These are phyloP conservation scores for Yamadazyma mexicana DNA, from an alignment of 1,139 yeast genomes.

Conservation along the genomic window DNA sequence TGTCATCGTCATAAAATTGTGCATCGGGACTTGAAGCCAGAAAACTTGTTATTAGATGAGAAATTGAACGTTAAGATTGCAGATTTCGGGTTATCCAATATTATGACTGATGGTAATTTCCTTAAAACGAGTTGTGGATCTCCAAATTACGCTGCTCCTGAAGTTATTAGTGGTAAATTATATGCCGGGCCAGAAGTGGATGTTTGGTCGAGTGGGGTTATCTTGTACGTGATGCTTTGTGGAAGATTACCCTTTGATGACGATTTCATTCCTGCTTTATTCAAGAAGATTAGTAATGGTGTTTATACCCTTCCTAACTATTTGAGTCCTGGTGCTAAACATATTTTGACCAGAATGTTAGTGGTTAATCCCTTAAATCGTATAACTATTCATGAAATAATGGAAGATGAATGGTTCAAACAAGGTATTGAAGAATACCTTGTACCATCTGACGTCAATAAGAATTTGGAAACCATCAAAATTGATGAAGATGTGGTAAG, in stretches of 20 bases:
- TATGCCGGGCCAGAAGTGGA: conserved; percentile 99
- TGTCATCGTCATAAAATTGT: conserved; percentile 98
- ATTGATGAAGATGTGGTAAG: conserved; percentile 79
- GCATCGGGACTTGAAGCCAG: conserved; percentile 94
- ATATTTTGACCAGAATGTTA: conserved; percentile 84
- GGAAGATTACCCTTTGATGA: conserved; percentile 98
- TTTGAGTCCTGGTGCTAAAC: conserved; percentile 84
- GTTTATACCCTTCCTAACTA: conserved; percentile 91
- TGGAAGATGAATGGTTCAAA: conserved; percentile 96
- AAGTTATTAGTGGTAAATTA: conserved; percentile 91
- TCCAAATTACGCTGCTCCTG: conserved; percentile 98
- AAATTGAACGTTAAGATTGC: conserved; percentile 93
- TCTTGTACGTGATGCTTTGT: conserved; percentile 92
- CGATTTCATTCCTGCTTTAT: conserved; percentile 93
- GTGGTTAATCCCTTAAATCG: conserved; percentile 96
- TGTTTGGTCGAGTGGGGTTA: conserved; percentile 98
- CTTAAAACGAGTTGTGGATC: conserved; percentile 95
- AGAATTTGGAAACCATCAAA: conserved; percentile 41
- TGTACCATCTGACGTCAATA: conserved; percentile 64
- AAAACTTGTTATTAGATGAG: conserved; percentile 86
- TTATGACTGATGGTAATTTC: conserved; percentile 98
- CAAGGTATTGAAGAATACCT: conserved; percentile 81
- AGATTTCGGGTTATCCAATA: conserved; percentile 92
- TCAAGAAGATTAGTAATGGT: conserved; percentile 93
- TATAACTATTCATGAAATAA: conserved; percentile 89